Base-by-base conservation (phyloP, 805 yeast genomes). In the Scheffersomyces stipitis region DNA sequence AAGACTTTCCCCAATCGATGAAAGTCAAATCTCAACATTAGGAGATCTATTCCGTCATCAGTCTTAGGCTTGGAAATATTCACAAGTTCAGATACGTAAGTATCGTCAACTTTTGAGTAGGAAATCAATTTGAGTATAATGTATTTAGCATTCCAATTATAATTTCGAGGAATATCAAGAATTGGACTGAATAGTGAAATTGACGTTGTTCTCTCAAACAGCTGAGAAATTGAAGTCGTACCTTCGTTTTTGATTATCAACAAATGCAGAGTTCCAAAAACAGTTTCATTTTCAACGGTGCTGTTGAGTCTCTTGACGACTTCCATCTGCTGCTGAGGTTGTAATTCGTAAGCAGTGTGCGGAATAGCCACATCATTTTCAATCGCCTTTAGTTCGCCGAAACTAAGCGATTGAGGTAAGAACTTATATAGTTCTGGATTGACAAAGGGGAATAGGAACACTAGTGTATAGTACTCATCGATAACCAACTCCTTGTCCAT, bases 371-470 rank as follows among this genome's bases (percentile, higher is more conserved):
- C 10, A 10, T 20, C 24, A 20, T 20, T 20, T 7, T 20, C 24
- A n/a, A 40, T 37, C 2, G 30, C 34, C 12, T 13, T 16, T 5
- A 34, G 31, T 27, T 56, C 58, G n/a, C 60, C 64, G 33, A 42
- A 60, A 30, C 60, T 58, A 10, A 58, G 42, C 1, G 60, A 42
- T 1, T 39, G 37, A 0, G 64, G 59, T n/a, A 48, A 29, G 35
- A 64, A 60, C 35, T 52, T 58, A 40, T 48, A 60, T 1, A 55
- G 13, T 10, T 22, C 18, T 16, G 32, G 33, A 34, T 51, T 53
- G 2, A 64, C 62, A 8, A 58, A 42, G 1, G 71, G 71, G 27
- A 54, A 58, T 15, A 61, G 44, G 41, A 64, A 64, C 9, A 61
- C 42, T 44, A 64, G 38, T 2, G 62, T 50, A 18, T 46, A 45